Conservation (phyloP, 495 filamentous ascomycete species). For the Lineolata rhizophorae region DNA sequence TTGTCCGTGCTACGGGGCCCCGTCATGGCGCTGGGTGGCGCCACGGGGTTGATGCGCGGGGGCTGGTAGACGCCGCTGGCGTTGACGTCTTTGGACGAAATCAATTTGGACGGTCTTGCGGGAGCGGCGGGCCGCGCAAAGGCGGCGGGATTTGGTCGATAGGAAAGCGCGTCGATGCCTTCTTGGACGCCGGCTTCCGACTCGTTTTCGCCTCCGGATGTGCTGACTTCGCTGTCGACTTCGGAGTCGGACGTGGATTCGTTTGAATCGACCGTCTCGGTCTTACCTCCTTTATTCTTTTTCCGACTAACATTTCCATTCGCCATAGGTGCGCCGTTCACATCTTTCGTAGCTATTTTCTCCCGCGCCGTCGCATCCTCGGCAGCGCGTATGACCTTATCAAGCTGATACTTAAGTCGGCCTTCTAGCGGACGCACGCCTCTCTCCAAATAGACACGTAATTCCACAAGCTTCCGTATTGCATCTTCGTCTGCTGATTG, state of each 20-base stretch:
- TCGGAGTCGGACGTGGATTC: conserved; percentile 18
- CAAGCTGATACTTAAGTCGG: conserved; percentile 74
- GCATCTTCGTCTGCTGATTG: conserved; percentile 25
- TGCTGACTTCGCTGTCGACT: conserved; percentile 7
- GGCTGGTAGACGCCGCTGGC: conserved; percentile 49
- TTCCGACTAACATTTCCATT: conserved; percentile 10
- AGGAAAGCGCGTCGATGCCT: conserved; percentile 40
- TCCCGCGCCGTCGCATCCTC: conserved; percentile 43
- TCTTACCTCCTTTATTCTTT: no score
- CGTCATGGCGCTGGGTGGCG: conserved; percentile 26
- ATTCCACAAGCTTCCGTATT: conserved; percentile 62
- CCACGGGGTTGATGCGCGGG: conserved; percentile 58
- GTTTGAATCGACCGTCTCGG: conserved; percentile 6
- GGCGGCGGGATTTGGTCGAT: conserved; percentile 40
- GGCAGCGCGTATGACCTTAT: conserved; percentile 70
- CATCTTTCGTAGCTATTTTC: conserved; percentile 2
- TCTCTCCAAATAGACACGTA: conserved; percentile 73
- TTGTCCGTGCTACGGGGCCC: neutral
- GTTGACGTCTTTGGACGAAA: conserved; percentile 16
- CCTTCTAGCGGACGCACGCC: conserved; percentile 77
- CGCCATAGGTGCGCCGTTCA: conserved; percentile 5
- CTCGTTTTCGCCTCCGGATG: no score
- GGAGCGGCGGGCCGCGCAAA: conserved; percentile 22
- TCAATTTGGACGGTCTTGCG: conserved; percentile 9
- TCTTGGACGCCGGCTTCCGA: no score